These are phyloP conservation scores for Claviceps paspali DNA, from an alignment of 2,329 filamentous ascomycete species.

Conservation along the genomic window DNA sequence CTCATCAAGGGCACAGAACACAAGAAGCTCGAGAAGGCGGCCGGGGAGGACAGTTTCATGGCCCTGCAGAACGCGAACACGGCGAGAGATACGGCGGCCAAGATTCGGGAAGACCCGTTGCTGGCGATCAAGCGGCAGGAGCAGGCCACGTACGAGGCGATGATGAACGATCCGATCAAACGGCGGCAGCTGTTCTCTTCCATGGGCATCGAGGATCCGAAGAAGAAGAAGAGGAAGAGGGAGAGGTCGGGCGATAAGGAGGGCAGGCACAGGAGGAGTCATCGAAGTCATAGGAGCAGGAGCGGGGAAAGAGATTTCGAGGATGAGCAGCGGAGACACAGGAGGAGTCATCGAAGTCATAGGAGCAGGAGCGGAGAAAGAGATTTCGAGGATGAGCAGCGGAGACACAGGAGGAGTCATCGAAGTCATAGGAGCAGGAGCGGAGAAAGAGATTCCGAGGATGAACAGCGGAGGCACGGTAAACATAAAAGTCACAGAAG, in stretches of 20 bases:
- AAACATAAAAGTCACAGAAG: conserved; percentile 4
- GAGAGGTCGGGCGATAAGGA: conserved; percentile 19
- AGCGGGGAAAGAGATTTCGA: conserved; percentile 5
- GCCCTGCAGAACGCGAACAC: conserved; percentile 55
- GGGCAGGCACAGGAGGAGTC: conserved; percentile 11
- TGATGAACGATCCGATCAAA: conserved; percentile 64
- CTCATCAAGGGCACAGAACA: conserved; percentile 63
- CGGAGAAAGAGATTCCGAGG: conserved; percentile 3
- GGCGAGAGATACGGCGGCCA: conserved; percentile 63
- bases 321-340: conserved; percentile 5
- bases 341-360: conserved; percentile 2
- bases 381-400: neutral
- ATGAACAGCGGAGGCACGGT: conserved; percentile 4
- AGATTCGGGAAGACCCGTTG: conserved; percentile 82
- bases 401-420: conserved; percentile 5
- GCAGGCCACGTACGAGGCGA: conserved; percentile 61
- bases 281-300: conserved; percentile 5
- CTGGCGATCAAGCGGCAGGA: conserved; percentile 89
- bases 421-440: conserved; percentile 6
- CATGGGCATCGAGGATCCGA: conserved; percentile 39
- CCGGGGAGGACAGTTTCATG: conserved; percentile 43
- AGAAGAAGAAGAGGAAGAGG: conserved; percentile 29
- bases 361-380: conserved; percentile 6
- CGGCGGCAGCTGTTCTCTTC: conserved; percentile 50
- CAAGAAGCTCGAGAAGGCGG: conserved; percentile 66